phyloP scores from a whole-genome alignment of 768 basidiomycete species.

The Suillus spraguei region DNA sequence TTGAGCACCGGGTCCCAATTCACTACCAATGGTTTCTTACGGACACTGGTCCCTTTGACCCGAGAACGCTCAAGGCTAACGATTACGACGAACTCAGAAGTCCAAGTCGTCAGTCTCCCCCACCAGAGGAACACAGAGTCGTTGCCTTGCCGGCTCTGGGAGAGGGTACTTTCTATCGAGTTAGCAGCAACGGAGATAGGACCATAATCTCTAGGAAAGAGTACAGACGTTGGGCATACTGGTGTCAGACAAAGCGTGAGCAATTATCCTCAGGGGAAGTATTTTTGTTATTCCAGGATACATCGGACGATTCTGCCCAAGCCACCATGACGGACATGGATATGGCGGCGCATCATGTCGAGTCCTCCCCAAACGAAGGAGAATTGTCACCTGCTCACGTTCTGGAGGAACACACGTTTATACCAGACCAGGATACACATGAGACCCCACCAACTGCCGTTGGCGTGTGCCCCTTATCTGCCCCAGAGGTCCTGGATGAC shows the following conservation, averaged over 20 bases:
- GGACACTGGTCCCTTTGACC: neutral
- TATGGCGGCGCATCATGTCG: neutral
- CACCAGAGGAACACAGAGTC: neutral
- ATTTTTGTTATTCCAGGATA: neutral
- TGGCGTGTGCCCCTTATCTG: neutral
- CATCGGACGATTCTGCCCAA: neutral
- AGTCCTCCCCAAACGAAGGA: neutral
- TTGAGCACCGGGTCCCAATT: neutral
- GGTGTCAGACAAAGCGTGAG: neutral
- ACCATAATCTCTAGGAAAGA: neutral
- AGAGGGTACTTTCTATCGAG: neutral
- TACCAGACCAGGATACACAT: neutral
- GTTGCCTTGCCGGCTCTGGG: neutral
- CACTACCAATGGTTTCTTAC: neutral
- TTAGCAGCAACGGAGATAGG: neutral
- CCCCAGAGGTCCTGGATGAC: neutral
- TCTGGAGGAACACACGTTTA: neutral
- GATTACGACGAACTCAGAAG: neutral
- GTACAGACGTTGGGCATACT: neutral
- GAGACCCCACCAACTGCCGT: neutral
- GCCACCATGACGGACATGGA: neutral
- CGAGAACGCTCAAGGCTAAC: rapidly evolving
- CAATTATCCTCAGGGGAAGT: neutral
- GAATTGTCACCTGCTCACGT: neutral
- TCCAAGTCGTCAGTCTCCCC: neutral